Conservation (phyloP, 768 basidiomycete species). For the Phylloporus arenicola region DNA sequence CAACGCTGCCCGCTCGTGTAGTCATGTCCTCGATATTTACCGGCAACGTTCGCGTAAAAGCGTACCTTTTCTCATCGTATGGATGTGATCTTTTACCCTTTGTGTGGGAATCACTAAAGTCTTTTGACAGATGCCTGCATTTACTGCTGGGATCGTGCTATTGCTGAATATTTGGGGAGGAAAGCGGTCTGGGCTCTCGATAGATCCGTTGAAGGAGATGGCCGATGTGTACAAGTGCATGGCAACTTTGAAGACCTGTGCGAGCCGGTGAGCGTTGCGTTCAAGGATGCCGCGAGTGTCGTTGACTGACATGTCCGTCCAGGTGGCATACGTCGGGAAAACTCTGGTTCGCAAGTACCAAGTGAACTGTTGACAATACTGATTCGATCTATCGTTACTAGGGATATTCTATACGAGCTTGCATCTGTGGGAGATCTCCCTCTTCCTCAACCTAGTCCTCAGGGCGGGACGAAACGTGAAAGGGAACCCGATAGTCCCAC, state of each 20-base stretch:
- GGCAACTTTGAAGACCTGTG: slow-evolving; percentile 33
- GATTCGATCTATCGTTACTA: slow-evolving; percentile 18
- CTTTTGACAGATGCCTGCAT: slow-evolving; percentile 33
- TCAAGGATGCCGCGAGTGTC: background rate
- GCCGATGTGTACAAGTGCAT: slow-evolving; percentile 50
- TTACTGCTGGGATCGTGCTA: slow-evolving; percentile 47
- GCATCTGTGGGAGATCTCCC: slow-evolving; percentile 69
- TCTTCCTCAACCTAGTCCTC: slow-evolving; percentile 51
- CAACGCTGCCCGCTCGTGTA: slow-evolving; percentile 76
- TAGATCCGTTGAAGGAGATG: slow-evolving; percentile 42
- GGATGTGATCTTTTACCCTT: background rate
- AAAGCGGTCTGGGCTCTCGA: slow-evolving; percentile 36
- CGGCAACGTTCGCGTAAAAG: slow-evolving; percentile 30
- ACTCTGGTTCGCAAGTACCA: slow-evolving; percentile 36
- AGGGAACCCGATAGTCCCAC: slow-evolving; percentile 51
- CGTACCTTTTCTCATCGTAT: slow-evolving; percentile 28
- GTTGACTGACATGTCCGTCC: slow-evolving; percentile 6
- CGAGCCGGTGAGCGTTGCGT: slow-evolving; percentile 29
- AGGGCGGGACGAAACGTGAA: slow-evolving; percentile 54
- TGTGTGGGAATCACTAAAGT: background rate
- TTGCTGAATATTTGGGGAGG: slow-evolving; percentile 54
- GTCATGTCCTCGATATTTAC: slow-evolving; percentile 62
- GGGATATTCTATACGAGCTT: slow-evolving; percentile 71
- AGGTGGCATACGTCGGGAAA: slow-evolving; percentile 48
- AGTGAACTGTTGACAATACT: background rate